A percentile compares a stretch with the other conserved stretches of the same genome.
phyloP scores from a whole-genome alignment of 345 rosid genomes.

The Eucalyptus erythrocorys region DNA sequence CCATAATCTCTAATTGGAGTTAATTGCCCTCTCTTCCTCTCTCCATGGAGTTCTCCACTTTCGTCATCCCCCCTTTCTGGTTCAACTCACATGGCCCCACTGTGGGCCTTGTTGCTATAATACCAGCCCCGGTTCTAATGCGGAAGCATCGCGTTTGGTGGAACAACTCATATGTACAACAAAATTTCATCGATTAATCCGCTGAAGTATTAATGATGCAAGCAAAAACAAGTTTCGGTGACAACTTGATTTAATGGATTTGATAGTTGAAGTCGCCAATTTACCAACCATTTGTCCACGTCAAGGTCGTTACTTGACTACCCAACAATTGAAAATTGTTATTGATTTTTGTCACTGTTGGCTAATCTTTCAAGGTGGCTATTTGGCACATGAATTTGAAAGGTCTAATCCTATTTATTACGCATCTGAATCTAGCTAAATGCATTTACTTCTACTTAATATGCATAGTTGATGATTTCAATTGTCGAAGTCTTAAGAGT shows the following conservation, averaged over 20 bases:
- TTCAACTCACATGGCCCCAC: neutral
- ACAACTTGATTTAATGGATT: neutral
- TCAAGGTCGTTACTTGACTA: neutral
- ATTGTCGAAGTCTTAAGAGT: neutral
- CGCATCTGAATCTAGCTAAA: neutral
- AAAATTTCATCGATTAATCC: neutral
- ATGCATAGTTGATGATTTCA: neutral
- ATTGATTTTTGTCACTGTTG: rapidly evolving
- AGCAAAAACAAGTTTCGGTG: neutral
- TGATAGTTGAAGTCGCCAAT: neutral
- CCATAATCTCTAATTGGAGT: neutral
- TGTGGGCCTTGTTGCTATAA: neutral
- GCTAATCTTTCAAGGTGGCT: neutral
- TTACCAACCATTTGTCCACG: neutral
- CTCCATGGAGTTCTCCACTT: neutral
- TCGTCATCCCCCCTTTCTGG: neutral
- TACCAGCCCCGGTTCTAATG: neutral
- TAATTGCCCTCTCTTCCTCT: neutral
- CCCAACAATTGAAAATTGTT: neutral
- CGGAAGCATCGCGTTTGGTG: neutral
- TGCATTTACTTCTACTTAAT: neutral
- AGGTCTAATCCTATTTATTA: neutral
- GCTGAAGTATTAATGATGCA: neutral
- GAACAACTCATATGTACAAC: neutral
- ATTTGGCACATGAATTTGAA: neutral